Conservation (phyloP, 805 yeast genomes). For the Wickerhamomyces ciferrii region DNA sequence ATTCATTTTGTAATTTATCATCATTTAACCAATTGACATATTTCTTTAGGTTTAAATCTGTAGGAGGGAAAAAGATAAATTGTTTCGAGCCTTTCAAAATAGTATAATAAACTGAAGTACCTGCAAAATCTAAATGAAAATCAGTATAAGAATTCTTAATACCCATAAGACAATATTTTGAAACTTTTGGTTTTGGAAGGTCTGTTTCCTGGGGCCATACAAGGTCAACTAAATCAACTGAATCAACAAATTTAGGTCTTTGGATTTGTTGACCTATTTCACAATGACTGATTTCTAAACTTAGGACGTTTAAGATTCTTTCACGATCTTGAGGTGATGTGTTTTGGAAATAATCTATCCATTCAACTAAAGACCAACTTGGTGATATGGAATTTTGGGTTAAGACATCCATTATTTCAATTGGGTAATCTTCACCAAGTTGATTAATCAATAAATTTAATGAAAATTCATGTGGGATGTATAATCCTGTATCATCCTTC, state of each 20-base stretch:
- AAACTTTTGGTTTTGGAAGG: constrained; percentile 47
- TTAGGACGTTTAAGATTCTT: constrained; percentile 72
- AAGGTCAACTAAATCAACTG: constrained; percentile 62
- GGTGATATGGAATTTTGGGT: constrained; percentile 59
- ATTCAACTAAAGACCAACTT: constrained; percentile 60
- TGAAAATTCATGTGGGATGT: constrained; percentile 50
- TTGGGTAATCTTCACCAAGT: constrained; percentile 56
- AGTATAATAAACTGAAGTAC: constrained; percentile 87
- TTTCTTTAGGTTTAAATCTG: constrained; percentile 49
- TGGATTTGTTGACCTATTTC: constrained; percentile 37
- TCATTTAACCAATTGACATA: constrained; percentile 73
- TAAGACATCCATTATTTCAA: constrained; percentile 87
- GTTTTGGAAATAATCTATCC: constrained; percentile 67
- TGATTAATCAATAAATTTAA: constrained; percentile 50
- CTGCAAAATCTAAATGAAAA: constrained; percentile 90
- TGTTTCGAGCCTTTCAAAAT: constrained; percentile 70
- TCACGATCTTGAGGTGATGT: constrained; percentile 45
- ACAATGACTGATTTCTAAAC: constrained; percentile 68
- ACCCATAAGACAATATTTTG: constrained; percentile 82
- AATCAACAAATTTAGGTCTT: constrained; percentile 63
- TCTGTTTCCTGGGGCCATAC: constrained; percentile 43
- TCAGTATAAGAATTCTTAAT: constrained; percentile 79
- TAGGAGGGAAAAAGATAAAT: constrained; percentile 78
- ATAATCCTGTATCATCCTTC: constrained; percentile 35
- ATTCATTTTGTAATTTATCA: constrained; percentile 52